Conservation (phyloP, 164 flowering plant species). For the Cinnamomum chago region DNA sequence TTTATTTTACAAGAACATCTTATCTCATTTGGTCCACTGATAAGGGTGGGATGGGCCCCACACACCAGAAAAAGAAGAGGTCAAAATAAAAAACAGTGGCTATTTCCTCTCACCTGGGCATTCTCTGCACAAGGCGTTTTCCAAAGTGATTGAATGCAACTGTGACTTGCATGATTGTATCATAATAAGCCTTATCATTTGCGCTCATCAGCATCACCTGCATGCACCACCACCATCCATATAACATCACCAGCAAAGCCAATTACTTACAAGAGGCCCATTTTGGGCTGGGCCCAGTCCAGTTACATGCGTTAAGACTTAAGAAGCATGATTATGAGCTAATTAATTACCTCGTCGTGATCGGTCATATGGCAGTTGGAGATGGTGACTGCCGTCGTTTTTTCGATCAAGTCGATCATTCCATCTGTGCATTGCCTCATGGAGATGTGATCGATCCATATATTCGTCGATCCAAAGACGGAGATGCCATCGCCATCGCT, state of each 20-base stretch:
- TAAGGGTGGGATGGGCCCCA: too few species aligned
- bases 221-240: background rate
- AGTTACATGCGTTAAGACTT: background rate
- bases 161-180: conserved; percentile 64
- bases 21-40: background rate
- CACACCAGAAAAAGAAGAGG: too few species aligned
- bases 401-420: conserved; percentile 56
- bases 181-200: conserved; percentile 30
- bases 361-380: conserved; percentile 76
- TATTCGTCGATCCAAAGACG: conserved; percentile 44
- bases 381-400: conserved; percentile 74
- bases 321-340: background rate
- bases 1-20: background rate
- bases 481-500: conserved; percentile 81
- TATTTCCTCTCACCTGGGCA: conserved; percentile 50
- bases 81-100: background rate
- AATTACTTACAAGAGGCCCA: background rate
- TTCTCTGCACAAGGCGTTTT: conserved; percentile 67
- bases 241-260: background rate
- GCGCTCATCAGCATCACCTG: conserved; percentile 83
- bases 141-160: conserved; percentile 89
- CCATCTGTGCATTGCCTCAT: conserved; percentile 61
- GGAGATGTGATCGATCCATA: conserved; percentile 78
- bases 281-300: background rate
- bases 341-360: conserved; percentile 50